These are phyloP conservation scores for Penicillium griseofulvum DNA, from an alignment of 2,329 filamentous ascomycete genomes.

Conservation along the genomic window DNA sequence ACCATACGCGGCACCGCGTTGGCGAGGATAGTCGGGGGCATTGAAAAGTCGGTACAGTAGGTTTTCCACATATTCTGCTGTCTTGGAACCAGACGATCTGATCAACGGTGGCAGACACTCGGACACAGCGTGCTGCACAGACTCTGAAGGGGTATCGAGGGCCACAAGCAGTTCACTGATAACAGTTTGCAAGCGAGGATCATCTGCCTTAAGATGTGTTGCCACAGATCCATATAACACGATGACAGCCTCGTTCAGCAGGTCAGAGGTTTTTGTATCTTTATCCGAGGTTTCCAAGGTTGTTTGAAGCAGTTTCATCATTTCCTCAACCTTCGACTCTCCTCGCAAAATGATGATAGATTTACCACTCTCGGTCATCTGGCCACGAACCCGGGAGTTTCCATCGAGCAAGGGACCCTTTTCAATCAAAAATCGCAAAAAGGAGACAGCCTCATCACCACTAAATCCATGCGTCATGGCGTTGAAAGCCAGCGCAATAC, in stretches of 20 bases:
- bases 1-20: conserved; percentile 91
- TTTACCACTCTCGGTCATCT: conserved; percentile 90
- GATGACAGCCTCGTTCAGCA: conserved; percentile 94
- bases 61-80: conserved; percentile 74
- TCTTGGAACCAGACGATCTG: conserved; percentile 72
- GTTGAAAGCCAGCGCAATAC: conserved; percentile 82
- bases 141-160: conserved; percentile 90
- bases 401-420: conserved; percentile 83
- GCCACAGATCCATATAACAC: conserved; percentile 95
- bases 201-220: conserved; percentile 79
- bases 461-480: conserved; percentile 72
- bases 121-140: conserved; percentile 93
- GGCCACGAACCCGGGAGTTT: conserved; percentile 71
- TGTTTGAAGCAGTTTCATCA: conserved; percentile 89
- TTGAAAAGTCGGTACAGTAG: conserved; percentile 79
- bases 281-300: conserved; percentile 84
- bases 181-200: conserved; percentile 81
- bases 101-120: conserved; percentile 92
- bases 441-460: conserved; percentile 66
- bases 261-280: conserved; percentile 75
- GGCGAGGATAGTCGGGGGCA: conserved; percentile 86
- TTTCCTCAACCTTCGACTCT: conserved; percentile 74
- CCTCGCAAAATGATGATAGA: conserved; percentile 78
- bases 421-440: conserved; percentile 83
- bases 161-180: conserved; percentile 83